Evolutionary conservation across 2,329 filamentous ascomycete species (phyloP).

Genomic region (Aureobasidium leucospermi): DNA sequence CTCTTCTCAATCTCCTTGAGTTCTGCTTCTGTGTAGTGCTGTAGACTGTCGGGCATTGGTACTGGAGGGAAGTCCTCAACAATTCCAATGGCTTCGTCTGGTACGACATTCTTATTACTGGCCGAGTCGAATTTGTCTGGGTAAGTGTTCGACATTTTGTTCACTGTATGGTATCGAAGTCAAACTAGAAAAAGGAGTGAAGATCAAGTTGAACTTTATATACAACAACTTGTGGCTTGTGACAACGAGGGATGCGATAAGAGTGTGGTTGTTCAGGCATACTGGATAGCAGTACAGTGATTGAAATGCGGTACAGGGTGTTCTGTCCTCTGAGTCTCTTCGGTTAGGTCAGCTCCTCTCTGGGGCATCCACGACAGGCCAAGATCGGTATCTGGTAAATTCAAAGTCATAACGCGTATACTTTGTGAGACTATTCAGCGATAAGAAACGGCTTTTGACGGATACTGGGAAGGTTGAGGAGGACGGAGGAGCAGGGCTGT

Average conservation of each 20-base stretch:
- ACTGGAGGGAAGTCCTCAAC: neutral
- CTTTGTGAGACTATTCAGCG: neutral
- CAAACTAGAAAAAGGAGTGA: neutral
- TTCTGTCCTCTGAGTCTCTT: neutral
- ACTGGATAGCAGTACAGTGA: neutral
- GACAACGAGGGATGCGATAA: neutral
- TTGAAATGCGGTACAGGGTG: neutral
- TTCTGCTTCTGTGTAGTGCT: neutral
- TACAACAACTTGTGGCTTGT: neutral
- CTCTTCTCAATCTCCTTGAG: slow-evolving; percentile 5
- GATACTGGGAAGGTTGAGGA: neutral
- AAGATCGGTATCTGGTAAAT: neutral
- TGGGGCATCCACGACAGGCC: neutral
- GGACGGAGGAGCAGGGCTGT: neutral
- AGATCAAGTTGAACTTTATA: neutral
- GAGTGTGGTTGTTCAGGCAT: neutral
- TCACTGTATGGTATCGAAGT: neutral
- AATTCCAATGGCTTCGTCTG: neutral
- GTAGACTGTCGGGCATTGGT: neutral
- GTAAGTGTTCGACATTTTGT: neutral
- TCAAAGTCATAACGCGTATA: neutral
- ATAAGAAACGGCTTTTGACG: neutral
- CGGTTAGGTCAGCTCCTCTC: neutral
- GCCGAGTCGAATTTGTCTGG: neutral
- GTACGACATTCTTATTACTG: neutral